Evolutionary conservation across 495 filamentous ascomycete species (phyloP), one percentile per base, ranked within the genome.

Genomic region (Penicillium bialowiezense): DNA sequence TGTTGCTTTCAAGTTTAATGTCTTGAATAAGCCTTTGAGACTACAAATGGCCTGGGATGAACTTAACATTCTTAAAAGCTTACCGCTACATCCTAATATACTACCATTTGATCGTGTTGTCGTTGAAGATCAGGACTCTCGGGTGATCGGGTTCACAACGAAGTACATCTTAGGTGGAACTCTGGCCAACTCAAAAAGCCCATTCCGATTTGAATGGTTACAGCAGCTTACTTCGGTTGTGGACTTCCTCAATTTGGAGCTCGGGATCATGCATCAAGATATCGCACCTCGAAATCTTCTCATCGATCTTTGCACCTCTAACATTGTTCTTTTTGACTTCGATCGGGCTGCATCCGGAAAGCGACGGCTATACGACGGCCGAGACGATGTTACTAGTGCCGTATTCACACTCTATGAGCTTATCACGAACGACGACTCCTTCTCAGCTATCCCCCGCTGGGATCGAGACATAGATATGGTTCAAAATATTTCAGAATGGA

Each of bases 271-370:
- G 38, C 71, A 74, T 58, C 60, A 70, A 60, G 66, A 74, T 44
- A 66, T 74, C 44, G 58, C 64, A 24, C 40, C 63, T 5, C 60
- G 61, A n/a, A 75, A 75, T 44, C 58, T 74, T 5, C 54, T 75
- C 14, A 50, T 74, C 42, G 52, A 60, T 51, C 41, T 44, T 45
- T 44, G 47, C 2, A 71, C 65, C 29, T 34, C 70, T 5, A 56
- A 59, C 5, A 53, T 74, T 15, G n/a, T 65, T 54, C 55, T 73
- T 18, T 69, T 71, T 40, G 69, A 76, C 55, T 76, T 76, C 38
- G 51, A 67, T 56, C 55, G 35, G 10, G 62, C 64, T 20, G 54
- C 55, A 51, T 41, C 24, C 13, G 58, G 57, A 38, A 49, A 60
- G n/a, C 53, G 58, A 32, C 23, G 38, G 26, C 51, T 59, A 13